Evolutionary conservation across 1,139 yeast genomes (phyloP).

Genomic region (Geotrichum reessii): DNA sequence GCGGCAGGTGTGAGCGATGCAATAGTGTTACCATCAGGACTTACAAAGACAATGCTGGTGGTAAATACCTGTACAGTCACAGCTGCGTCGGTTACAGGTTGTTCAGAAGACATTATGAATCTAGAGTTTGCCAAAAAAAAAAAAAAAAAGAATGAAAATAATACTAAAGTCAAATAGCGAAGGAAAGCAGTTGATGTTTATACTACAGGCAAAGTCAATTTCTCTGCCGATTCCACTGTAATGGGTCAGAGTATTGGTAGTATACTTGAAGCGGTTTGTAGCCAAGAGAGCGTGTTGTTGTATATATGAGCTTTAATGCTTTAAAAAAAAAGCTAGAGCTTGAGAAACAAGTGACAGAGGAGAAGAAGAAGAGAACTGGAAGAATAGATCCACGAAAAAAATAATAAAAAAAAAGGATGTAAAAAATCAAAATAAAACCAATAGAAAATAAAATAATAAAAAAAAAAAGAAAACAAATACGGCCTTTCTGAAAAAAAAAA

Average conservation of each 20-base stretch:
- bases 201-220: background rate
- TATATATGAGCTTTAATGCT: background rate
- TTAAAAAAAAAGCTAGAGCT: background rate
- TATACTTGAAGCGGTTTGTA: background rate
- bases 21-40: background rate
- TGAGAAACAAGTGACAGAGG: background rate
- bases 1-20: background rate
- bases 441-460: background rate
- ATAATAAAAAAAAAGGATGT: background rate
- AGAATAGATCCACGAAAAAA: too few relatives aligned
- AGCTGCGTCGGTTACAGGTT: background rate
- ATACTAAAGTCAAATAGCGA: too few relatives aligned
- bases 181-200: background rate
- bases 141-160: background rate
- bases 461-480: too few relatives aligned
- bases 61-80: background rate
- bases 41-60: background rate
- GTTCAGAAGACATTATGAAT: background rate
- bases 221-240: background rate
- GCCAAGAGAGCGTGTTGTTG: background rate
- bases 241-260: background rate
- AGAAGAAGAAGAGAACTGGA: too few relatives aligned
- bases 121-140: background rate
- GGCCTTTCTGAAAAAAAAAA: too few relatives aligned
- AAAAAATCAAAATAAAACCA: background rate